These are phyloP conservation scores for Rhamnella rubrinervis DNA, from an alignment of 331 rosid genomes.

Conservation along the genomic window DNA sequence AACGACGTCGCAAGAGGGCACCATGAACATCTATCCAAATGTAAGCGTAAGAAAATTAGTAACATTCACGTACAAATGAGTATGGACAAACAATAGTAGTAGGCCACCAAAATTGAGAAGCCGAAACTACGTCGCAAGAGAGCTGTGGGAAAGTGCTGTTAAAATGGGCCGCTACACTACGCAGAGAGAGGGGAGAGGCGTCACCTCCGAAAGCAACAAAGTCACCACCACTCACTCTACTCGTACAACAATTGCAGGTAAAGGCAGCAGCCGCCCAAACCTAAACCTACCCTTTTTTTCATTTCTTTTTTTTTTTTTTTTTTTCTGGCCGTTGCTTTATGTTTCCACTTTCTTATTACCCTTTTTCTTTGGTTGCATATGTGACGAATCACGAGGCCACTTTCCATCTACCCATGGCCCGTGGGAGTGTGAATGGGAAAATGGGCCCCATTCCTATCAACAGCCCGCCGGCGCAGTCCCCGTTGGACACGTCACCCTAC, in stretches of 20 bases:
- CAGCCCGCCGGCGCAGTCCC: constrained; percentile 40
- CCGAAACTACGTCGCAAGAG: not conserved
- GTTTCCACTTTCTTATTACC: not conserved
- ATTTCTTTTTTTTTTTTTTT: not conserved
- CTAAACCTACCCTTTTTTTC: constrained; percentile 4
- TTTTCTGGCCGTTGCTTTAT: constrained; percentile 6
- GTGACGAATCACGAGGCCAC: constrained; percentile 23
- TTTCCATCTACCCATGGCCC: too few relatives aligned
- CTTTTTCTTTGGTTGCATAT: constrained; percentile 1
- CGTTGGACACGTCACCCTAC: constrained; percentile 47
- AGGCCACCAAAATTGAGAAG: too few relatives aligned
- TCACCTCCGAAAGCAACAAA: constrained; percentile 40
- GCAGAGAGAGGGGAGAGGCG: constrained; percentile 18
- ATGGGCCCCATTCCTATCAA: constrained; percentile 30
- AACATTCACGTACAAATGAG: too few relatives aligned
- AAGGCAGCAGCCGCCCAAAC: constrained; percentile 40
- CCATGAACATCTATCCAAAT: too few relatives aligned
- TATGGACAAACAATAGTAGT: too few relatives aligned
- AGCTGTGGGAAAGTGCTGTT: not conserved
- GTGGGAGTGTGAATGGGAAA: not conserved
- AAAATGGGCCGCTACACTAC: constrained; percentile 4
- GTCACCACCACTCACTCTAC: constrained; percentile 17
- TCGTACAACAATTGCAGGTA: not conserved
- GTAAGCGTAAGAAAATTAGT: too few relatives aligned
- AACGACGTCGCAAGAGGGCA: not conserved